Evolutionary conservation across 345 rosid species (phyloP).

Genomic region (Capsella bursapastoris): DNA sequence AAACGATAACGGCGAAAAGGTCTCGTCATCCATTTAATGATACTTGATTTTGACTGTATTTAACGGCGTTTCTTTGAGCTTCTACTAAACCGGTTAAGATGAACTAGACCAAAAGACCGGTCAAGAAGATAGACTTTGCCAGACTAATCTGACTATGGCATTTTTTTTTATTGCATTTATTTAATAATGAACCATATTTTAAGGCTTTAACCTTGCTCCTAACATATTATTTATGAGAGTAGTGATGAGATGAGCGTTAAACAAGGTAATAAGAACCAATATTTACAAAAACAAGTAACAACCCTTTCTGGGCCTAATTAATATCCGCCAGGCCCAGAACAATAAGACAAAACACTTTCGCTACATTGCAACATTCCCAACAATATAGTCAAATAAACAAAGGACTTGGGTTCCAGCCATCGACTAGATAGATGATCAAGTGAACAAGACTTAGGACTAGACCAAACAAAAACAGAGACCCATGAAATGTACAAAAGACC

Average conservation of each 20-base stretch:
- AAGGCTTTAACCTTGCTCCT: too few relatives aligned
- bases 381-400: constrained; percentile 29
- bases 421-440: constrained; percentile 35
- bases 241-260: too few relatives aligned
- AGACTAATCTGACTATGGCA: too few relatives aligned
- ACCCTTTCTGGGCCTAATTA: too few relatives aligned
- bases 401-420: constrained; percentile 37
- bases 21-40: constrained; percentile 4
- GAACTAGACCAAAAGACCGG: neutral
- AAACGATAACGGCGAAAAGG: constrained; percentile 13
- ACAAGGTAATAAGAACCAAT: too few relatives aligned
- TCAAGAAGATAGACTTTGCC: too few relatives aligned
- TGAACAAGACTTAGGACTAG: neutral
- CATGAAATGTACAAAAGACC: constrained; percentile 36
- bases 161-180: too few relatives aligned
- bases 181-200: too few relatives aligned
- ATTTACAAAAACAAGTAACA: too few relatives aligned
- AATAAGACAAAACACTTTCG: neutral
- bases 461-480: constrained; percentile 36
- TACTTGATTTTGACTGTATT: neutral
- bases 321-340: too few relatives aligned
- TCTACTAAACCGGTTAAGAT: constrained; percentile 20
- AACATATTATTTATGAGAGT: too few relatives aligned
- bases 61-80: constrained; percentile 27
- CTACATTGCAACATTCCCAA: constrained; percentile 31